Evolutionary conservation across 208 protist species (phyloP).

Genomic region (Trichomonas tenax): DNA sequence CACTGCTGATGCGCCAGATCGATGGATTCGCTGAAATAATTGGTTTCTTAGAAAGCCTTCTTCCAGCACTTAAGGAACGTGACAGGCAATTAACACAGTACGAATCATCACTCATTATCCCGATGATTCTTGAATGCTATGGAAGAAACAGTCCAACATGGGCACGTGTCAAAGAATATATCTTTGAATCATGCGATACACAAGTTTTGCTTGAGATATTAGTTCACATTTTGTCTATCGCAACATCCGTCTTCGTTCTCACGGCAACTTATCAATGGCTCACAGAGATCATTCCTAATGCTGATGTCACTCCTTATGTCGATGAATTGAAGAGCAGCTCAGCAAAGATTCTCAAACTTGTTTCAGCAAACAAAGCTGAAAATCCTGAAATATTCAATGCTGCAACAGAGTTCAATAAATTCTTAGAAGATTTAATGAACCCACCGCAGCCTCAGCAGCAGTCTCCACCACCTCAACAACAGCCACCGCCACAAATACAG

Average conservation of each 20-base stretch:
- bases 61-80: neutral
- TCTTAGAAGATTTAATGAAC: neutral
- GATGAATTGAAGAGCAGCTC: neutral
- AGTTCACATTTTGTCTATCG: neutral
- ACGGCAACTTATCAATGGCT: neutral
- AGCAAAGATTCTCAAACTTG: neutral
- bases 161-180: neutral
- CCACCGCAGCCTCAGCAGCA: neutral
- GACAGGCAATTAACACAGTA: neutral
- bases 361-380: neutral
- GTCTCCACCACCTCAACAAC: too few species aligned
- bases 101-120: neutral
- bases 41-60: neutral
- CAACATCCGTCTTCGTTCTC: neutral
- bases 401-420: neutral
- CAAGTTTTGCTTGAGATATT: neutral
- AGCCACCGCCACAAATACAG: too few species aligned
- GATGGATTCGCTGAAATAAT: slow-evolving; percentile 8
- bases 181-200: neutral
- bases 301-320: neutral
- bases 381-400: neutral
- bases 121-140: neutral
- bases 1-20: neutral
- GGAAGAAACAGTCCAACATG: neutral
- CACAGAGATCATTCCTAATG: neutral